These are phyloP conservation scores for Globisporangium abappressorium DNA, from an alignment of 352 stramenopile species.

Conservation along the genomic window DNA sequence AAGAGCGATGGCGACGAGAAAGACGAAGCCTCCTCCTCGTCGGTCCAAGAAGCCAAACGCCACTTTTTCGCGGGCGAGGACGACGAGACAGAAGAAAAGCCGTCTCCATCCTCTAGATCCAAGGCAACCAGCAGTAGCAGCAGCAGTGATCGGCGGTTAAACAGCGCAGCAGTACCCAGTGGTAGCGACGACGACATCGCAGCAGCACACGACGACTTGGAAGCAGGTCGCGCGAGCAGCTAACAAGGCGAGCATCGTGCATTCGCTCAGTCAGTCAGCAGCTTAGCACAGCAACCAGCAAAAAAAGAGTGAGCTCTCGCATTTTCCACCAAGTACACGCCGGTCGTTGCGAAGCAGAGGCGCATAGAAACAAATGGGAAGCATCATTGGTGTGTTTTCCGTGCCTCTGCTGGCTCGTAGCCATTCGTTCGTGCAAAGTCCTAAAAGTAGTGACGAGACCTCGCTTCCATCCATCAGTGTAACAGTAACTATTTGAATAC, in stretches of 20 bases:
- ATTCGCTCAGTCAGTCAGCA: background rate
- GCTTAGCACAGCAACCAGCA: background rate
- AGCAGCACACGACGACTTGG: slow-evolving; percentile 2
- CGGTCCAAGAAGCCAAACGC: slow-evolving; percentile 5
- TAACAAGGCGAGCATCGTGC: background rate
- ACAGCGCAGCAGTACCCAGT: background rate
- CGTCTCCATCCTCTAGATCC: background rate
- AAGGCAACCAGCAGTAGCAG: background rate
- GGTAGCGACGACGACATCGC: background rate
- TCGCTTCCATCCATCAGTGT: slow-evolving; percentile 6
- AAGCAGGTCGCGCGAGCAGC: slow-evolving; percentile 10
- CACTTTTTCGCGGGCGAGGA: slow-evolving; percentile 15
- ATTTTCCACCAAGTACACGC: background rate
- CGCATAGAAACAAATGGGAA: background rate
- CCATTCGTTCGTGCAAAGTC: too few relatives aligned
- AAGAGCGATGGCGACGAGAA: background rate
- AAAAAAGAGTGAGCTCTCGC: background rate
- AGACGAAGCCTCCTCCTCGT: background rate
- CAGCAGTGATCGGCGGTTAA: background rate
- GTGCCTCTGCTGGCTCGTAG: too few relatives aligned
- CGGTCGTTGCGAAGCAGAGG: background rate
- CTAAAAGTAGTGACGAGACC: too few relatives aligned
- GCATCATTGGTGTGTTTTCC: background rate
- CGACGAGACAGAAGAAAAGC: background rate
- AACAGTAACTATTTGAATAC: slow-evolving; percentile 7